These are phyloP conservation scores for Macrophomina pseudophaseolina DNA, from an alignment of 2,329 filamentous ascomycete genomes.

Conservation along the genomic window DNA sequence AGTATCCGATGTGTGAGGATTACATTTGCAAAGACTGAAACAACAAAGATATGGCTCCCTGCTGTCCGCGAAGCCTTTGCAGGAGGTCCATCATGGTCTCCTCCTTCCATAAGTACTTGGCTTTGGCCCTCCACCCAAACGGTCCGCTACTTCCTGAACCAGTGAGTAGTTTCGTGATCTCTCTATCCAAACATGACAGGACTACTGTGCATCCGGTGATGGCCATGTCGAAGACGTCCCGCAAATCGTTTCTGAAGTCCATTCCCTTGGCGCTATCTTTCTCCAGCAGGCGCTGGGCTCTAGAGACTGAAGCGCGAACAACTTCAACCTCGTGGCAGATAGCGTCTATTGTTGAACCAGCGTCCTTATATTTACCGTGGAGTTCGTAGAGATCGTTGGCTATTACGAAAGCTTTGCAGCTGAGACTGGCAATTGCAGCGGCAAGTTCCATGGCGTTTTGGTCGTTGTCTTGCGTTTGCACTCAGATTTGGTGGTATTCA, in stretches of 20 bases:
- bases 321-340: constrained; percentile 28
- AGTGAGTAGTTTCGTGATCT: constrained; percentile 19
- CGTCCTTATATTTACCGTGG: constrained; percentile 19
- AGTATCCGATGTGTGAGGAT: background rate
- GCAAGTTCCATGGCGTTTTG: constrained; percentile 2
- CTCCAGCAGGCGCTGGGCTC: constrained; percentile 22
- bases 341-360: constrained; percentile 23
- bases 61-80: constrained; percentile 26
- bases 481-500: background rate
- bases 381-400: constrained; percentile 26
- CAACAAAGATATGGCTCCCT: constrained; percentile 26
- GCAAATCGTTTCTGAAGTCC: constrained; percentile 19
- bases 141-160: background rate
- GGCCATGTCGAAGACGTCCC: constrained; percentile 26
- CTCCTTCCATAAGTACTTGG: constrained; percentile 28
- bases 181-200: constrained; percentile 26
- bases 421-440: constrained; percentile 12
- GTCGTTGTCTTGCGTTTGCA: background rate
- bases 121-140: constrained; percentile 17
- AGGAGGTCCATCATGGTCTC: constrained; percentile 27
- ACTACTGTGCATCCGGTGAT: constrained; percentile 26
- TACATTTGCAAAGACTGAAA: constrained; percentile 29
- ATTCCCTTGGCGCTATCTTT: background rate
- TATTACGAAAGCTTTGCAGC: constrained; percentile 10
- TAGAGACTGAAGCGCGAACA: constrained; percentile 23